Percentiles rank a stretch among this genome's conserved stretches.
Conservation (phyloP, 257 asterid genomes). For the Capsicum baccatum region DNA sequence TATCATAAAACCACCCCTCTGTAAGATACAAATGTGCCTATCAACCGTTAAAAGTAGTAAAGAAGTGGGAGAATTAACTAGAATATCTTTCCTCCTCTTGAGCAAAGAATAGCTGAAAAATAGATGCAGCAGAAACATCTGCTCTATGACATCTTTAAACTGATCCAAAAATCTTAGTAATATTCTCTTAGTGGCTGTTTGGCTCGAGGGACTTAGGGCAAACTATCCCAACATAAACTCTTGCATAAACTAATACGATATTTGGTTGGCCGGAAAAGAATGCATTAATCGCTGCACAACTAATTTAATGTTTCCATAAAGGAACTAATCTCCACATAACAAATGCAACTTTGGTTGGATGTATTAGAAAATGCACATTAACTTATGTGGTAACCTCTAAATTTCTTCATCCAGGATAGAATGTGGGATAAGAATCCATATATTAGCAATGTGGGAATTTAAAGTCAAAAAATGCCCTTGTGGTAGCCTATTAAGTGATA, state of each 20-base stretch:
- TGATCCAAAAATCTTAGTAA: too few relatives aligned
- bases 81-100: background rate
- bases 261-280: background rate
- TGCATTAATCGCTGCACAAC: background rate
- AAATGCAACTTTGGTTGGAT: background rate
- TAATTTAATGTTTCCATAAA: background rate
- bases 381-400: background rate
- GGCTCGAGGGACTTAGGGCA: background rate
- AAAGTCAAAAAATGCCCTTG: background rate
- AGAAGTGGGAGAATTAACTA: background rate
- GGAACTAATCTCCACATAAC: background rate
- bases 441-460: background rate
- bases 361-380: background rate
- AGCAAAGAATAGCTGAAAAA: background rate
- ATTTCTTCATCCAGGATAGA: background rate
- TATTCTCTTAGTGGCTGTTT: background rate
- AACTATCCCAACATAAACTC: background rate
- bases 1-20: background rate
- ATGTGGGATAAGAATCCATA: background rate
- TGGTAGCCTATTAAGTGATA: background rate
- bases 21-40: background rate
- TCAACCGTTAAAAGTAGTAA: background rate
- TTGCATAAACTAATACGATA: background rate
- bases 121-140: background rate
- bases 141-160: background rate